Percentiles rank a stretch among this genome's conserved stretches.
Evolutionary conservation across 179 eudicot genomes (phyloP).

Genomic region (Spinacia oleracea): DNA sequence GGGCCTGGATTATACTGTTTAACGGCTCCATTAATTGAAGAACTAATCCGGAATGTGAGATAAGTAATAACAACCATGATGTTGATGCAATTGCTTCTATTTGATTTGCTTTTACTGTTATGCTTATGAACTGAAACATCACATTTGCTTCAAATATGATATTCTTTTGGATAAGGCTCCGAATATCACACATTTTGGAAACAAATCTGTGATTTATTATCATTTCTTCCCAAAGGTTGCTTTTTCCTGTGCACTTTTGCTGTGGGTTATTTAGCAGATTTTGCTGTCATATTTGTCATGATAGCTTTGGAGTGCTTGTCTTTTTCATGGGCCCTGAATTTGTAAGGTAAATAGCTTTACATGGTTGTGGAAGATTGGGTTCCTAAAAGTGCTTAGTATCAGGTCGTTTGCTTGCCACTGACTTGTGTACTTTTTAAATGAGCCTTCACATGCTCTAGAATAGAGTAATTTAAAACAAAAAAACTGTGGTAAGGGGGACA

Average conservation of each 20-base stretch:
- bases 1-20: not conserved
- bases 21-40: not conserved
- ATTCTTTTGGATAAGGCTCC: too few species aligned
- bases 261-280: constrained; percentile 1
- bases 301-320: not conserved
- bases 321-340: not conserved
- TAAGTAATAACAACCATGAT: not conserved
- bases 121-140: not conserved
- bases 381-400: not conserved
- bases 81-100: not conserved
- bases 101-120: too few species aligned
- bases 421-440: not conserved
- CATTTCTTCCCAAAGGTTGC: not conserved
- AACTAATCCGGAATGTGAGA: not conserved
- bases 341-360: not conserved
- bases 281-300: not conserved
- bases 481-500: not conserved
- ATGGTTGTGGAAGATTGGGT: constrained; percentile 2
- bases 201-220: not conserved
- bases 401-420: not conserved
- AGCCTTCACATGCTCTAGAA: not conserved
- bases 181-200: not conserved
- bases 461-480: too few species aligned
- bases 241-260: not conserved
- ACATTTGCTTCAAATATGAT: not conserved